phyloP scores from a whole-genome alignment of 139 green algal species.

The Chloropicon primus region DNA sequence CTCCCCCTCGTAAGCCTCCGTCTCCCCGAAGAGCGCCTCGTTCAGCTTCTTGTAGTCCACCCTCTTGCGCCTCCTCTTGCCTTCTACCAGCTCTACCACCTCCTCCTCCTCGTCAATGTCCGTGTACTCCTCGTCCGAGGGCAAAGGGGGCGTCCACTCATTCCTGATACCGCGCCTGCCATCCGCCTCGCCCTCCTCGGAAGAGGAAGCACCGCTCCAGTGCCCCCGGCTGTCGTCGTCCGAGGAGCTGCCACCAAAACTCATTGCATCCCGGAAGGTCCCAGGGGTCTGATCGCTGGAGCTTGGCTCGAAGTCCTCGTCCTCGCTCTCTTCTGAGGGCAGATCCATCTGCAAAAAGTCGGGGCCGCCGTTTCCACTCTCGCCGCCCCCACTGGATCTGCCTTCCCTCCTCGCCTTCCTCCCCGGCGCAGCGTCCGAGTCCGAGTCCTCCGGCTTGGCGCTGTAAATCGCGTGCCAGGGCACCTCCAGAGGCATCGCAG shows the following conservation, averaged over 20 bases:
- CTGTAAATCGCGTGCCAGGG: not conserved
- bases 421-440: not conserved
- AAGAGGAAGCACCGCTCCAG: not conserved
- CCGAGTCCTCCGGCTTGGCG: not conserved
- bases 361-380: not conserved
- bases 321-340: not conserved
- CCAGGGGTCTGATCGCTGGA: no score
- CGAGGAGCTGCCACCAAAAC: no score
- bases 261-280: no score
- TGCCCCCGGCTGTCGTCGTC: constrained; percentile 15
- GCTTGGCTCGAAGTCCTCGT: not conserved
- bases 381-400: not conserved
- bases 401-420: constrained; percentile 1
- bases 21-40: constrained; percentile 11
- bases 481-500: constrained; percentile 1
- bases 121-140: constrained; percentile 4
- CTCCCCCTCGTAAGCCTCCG: constrained; percentile 12
- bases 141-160: no score
- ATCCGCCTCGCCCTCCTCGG: no score
- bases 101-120: constrained; percentile 4
- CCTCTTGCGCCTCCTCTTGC: constrained; percentile 7
- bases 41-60: constrained; percentile 18
- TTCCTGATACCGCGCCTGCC: no score
- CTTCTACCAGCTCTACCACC: constrained; percentile 1
- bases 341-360: not conserved